Percentiles rank a stretch among this genome's conserved stretches.
These are phyloP conservation scores for Sistotremastrum niveocremeum DNA, from an alignment of 768 basidiomycete species.

Conservation along the genomic window DNA sequence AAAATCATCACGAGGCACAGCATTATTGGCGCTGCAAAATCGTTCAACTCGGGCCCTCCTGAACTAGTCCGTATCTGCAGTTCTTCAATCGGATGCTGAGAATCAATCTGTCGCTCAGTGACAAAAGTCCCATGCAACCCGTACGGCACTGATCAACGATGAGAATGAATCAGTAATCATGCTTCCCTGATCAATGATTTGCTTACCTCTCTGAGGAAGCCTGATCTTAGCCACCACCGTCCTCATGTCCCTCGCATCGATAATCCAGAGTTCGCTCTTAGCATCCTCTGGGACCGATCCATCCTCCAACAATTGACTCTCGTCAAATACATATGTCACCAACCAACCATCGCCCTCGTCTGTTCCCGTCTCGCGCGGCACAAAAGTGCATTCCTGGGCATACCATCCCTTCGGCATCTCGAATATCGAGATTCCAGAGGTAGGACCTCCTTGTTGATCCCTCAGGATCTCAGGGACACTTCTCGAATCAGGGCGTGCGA, in stretches of 20 bases:
- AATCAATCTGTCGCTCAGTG: conserved; percentile 8
- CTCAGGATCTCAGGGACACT: conserved; percentile 12
- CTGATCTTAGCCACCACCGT: conserved; percentile 17
- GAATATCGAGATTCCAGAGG: conserved; percentile 16
- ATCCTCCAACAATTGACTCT: conserved; percentile 13
- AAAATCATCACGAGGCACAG: too few species aligned
- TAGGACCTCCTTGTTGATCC: background rate
- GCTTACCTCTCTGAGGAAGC: conserved; percentile 14
- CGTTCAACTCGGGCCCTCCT: too few species aligned
- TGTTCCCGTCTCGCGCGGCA: conserved; percentile 11
- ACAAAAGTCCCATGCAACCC: conserved; percentile 15
- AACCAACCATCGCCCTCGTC: conserved; percentile 24
- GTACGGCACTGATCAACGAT: conserved; percentile 11
- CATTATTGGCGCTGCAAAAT: too few species aligned
- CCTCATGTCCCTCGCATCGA: conserved; percentile 20
- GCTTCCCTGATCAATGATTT: background rate
- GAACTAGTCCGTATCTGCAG: too few species aligned
- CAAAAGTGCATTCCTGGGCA: conserved; percentile 24
- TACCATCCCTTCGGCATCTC: conserved; percentile 16
- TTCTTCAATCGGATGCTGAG: too few species aligned
- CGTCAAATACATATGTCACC: conserved; percentile 24
- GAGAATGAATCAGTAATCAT: background rate
- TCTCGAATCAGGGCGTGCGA: conserved; percentile 14
- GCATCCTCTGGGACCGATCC: conserved; percentile 4
- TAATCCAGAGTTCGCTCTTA: conserved; percentile 24